phyloP scores from a whole-genome alignment of 2,329 filamentous ascomycete genomes.

The Aspergillus tanneri region DNA sequence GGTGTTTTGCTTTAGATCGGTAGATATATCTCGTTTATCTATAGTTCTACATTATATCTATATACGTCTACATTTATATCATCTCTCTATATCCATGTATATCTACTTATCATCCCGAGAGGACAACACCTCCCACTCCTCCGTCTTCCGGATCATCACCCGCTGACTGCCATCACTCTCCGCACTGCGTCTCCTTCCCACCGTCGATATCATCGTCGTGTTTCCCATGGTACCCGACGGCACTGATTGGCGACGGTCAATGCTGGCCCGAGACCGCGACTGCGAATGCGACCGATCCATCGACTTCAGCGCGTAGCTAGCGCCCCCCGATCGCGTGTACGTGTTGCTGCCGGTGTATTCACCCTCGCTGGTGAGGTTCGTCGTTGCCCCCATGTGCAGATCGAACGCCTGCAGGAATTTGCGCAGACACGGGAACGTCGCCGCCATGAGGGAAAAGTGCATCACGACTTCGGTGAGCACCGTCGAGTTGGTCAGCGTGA shows the following conservation, averaged over 20 bases:
- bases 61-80: no score
- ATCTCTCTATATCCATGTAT: background rate
- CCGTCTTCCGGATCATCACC: background rate
- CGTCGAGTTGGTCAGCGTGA: background rate
- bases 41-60: no score
- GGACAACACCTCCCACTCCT: background rate
- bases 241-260: no score
- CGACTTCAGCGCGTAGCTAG: background rate
- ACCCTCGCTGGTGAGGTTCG: background rate
- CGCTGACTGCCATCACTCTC: background rate
- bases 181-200: background rate
- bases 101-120: background rate
- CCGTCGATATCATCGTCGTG: background rate
- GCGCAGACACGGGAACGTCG: constrained; percentile 3
- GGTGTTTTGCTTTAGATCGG: constrained; percentile 55
- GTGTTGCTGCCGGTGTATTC: no score
- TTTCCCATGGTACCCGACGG: no score
- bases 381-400: constrained; percentile 1
- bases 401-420: constrained; percentile 2
- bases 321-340: background rate
- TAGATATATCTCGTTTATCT: no score
- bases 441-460: constrained; percentile 4
- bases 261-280: no score
- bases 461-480: constrained; percentile 1
- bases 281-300: background rate